These are phyloP conservation scores for Podospora pseudoanserina DNA, from an alignment of 495 filamentous ascomycete species.

Conservation along the genomic window DNA sequence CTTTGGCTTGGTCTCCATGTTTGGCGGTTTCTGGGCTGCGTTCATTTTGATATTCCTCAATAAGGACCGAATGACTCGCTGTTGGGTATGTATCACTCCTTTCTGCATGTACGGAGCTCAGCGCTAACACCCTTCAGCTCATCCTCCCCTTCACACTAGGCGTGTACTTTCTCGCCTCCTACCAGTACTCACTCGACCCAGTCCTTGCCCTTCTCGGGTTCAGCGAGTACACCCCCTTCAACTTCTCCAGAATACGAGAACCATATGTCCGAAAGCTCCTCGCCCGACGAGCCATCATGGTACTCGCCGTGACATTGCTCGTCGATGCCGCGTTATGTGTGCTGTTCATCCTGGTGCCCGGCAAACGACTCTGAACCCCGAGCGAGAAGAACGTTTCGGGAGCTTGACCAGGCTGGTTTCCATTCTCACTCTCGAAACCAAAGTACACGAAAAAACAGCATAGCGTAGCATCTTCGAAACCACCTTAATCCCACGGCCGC, in stretches of 20 bases:
- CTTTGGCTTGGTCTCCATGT: conserved; percentile 80
- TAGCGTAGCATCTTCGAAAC: neutral
- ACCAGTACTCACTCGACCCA: conserved; percentile 93
- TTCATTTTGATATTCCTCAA: conserved; percentile 91
- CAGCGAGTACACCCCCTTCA: conserved; percentile 94
- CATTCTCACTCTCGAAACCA: neutral
- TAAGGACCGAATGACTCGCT: conserved; percentile 65
- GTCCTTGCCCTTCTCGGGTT: conserved; percentile 81
- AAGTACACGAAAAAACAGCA: neutral
- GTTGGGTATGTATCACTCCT: conserved; percentile 64
- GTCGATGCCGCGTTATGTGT: conserved; percentile 72
- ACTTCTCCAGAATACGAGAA: conserved; percentile 79
- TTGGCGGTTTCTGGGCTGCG: conserved; percentile 88
- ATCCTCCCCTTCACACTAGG: conserved; percentile 92
- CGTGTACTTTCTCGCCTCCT: conserved; percentile 79
- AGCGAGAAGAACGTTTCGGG: neutral
- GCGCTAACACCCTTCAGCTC: conserved; percentile 52
- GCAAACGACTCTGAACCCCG: conserved; percentile 64
- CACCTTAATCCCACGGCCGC: neutral
- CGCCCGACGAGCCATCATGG: conserved; percentile 73
- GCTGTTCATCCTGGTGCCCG: conserved; percentile 90
- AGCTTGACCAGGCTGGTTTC: conserved; percentile 2
- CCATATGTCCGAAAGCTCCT: conserved; percentile 83
- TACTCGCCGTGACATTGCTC: conserved; percentile 65
- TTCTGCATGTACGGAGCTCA: neutral